Evolutionary conservation across 768 basidiomycete genomes (phyloP).

Genomic region (Mycena polygramma): DNA sequence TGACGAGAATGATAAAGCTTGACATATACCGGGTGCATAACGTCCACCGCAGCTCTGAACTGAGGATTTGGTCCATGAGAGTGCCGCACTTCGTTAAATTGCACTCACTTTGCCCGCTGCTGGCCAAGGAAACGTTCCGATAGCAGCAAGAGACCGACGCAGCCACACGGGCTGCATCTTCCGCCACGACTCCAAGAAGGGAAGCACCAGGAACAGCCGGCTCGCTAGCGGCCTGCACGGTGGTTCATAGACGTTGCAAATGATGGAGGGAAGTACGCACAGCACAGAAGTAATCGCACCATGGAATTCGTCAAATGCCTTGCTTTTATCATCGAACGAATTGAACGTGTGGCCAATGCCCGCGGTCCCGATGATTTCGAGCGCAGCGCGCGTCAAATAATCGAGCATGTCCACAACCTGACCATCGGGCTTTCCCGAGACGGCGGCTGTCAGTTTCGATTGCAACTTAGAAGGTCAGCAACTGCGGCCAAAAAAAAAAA

Average conservation of each 20-base stretch:
- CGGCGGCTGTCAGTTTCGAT: constrained; percentile 3
- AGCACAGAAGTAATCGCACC: constrained; percentile 32
- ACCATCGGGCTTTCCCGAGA: constrained; percentile 20
- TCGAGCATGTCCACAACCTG: constrained; percentile 38
- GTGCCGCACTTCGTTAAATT: background rate
- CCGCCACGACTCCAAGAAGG: constrained; percentile 42
- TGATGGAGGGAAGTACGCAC: constrained; percentile 1
- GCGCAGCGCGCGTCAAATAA: constrained; percentile 39
- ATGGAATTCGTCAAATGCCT: constrained; percentile 32
- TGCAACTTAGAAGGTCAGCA: constrained; percentile 7
- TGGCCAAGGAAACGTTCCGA: constrained; percentile 41
- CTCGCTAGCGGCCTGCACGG: constrained; percentile 41
- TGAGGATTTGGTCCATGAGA: constrained; percentile 10
- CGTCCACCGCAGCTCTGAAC: constrained; percentile 42
- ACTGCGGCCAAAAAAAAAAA: background rate
- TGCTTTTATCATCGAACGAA: constrained; percentile 30
- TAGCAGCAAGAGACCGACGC: constrained; percentile 35
- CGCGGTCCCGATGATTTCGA: constrained; percentile 42
- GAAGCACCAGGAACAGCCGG: constrained; percentile 41
- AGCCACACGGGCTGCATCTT: constrained; percentile 43
- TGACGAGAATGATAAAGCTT: constrained; percentile 36
- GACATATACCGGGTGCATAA: constrained; percentile 41
- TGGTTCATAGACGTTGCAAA: background rate
- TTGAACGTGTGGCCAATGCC: constrained; percentile 41
- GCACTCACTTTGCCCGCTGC: constrained; percentile 36